Percentiles rank a stretch among this genome's conserved stretches.
These are phyloP conservation scores for Brassica rapa DNA, from an alignment of 345 rosid species.

Conservation along the genomic window DNA sequence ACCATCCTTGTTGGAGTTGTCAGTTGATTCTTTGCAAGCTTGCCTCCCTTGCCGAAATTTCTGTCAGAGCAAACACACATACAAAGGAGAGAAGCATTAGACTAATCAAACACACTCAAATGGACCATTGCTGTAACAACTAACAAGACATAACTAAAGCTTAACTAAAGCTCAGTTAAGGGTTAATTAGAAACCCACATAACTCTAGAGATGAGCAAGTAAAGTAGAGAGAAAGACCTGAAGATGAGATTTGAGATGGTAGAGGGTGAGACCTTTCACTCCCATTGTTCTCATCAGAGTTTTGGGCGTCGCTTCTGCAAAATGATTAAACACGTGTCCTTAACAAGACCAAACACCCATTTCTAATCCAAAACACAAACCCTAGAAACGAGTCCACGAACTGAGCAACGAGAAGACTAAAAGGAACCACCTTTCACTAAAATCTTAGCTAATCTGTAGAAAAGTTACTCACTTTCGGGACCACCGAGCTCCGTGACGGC, in stretches of 20 bases:
- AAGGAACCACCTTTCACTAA: background rate
- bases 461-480: conserved; percentile 69
- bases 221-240: conserved; percentile 50
- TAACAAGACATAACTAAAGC: background rate
- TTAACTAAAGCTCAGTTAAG: too few relatives aligned
- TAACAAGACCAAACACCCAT: background rate
- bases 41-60: conserved; percentile 93
- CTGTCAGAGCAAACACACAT: conserved; percentile 44
- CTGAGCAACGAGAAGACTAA: background rate
- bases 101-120: background rate
- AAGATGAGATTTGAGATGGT: conserved; percentile 92
- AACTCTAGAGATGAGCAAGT: background rate
- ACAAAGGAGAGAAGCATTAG: conserved; percentile 6
- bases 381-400: background rate
- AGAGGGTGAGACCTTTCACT: conserved; percentile 90
- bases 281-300: conserved; percentile 92
- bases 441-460: conserved; percentile 11
- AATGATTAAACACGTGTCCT: background rate
- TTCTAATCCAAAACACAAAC: background rate
- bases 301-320: conserved; percentile 92
- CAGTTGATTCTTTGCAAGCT: conserved; percentile 79
- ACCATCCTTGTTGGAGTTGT: conserved; percentile 94
- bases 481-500: conserved; percentile 94
- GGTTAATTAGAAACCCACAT: too few relatives aligned
- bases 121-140: background rate